Conservation (phyloP, 106 monocot genomes). For the Gastrodia elata region DNA sequence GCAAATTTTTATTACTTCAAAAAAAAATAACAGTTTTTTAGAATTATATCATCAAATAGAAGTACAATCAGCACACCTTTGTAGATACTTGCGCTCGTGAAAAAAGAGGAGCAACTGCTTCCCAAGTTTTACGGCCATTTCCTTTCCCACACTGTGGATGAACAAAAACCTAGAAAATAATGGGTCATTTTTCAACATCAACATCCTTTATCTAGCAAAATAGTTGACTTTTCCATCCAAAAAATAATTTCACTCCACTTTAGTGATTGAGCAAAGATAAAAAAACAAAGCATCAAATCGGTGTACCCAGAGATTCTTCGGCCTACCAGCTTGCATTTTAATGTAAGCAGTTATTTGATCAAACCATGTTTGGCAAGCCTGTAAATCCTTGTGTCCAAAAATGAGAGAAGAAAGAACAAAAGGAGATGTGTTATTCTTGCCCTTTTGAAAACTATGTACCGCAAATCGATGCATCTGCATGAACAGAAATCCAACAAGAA, state of each 20-base stretch:
- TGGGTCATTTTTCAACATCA: neutral
- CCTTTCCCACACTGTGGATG: conserved; percentile 87
- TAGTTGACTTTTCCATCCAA: neutral
- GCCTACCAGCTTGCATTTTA: conserved; percentile 34
- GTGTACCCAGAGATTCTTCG: conserved; percentile 75
- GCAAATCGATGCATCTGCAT: conserved; percentile 74
- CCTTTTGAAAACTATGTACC: conserved; percentile 44
- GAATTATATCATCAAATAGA: neutral
- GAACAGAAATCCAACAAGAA: conserved; percentile 4
- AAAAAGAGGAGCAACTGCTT: conserved; percentile 73
- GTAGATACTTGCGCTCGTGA: conserved; percentile 60
- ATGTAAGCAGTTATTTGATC: conserved; percentile 31
- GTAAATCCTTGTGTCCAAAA: conserved; percentile 64
- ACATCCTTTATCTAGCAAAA: neutral
- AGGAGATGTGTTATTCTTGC: conserved; percentile 21
- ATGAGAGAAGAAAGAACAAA: conserved; percentile 54
- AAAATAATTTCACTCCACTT: neutral
- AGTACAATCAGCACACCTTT: conserved; percentile 26
- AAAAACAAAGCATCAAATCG: neutral
- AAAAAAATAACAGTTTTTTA: neutral
- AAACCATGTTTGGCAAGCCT: conserved; percentile 53
- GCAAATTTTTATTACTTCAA: neutral
- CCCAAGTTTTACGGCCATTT: conserved; percentile 60
- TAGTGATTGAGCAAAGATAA: neutral
- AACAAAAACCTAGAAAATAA: conserved; percentile 67